phyloP scores from a whole-genome alignment of 345 rosid species.

The Geranium brycei region DNA sequence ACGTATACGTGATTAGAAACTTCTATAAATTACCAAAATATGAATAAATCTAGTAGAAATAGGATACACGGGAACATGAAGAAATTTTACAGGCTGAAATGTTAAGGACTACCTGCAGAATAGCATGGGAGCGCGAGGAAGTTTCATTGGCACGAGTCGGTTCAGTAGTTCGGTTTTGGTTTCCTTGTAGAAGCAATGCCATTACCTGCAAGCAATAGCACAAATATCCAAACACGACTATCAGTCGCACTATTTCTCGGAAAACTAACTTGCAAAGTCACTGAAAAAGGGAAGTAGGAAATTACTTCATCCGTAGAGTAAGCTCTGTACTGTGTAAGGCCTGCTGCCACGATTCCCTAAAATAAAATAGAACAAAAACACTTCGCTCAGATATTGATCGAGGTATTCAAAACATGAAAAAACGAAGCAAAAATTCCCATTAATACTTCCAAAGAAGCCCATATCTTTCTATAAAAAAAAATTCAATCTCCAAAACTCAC shows the following conservation, averaged over 20 bases:
- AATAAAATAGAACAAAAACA: conserved; percentile 6
- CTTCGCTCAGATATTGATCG: not conserved
- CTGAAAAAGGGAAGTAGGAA: conserved; percentile 1
- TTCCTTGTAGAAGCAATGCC: conserved; percentile 85
- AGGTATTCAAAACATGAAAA: too few species aligned
- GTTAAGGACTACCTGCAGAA: conserved; percentile 52
- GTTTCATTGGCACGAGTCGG: conserved; percentile 91
- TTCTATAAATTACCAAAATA: not conserved
- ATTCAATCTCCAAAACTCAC: too few species aligned
- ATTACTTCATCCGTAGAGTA: conserved; percentile 84
- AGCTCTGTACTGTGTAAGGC: conserved; percentile 90
- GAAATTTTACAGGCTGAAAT: too few species aligned
- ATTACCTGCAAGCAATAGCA: conserved; percentile 44
- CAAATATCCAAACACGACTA: conserved; percentile 3
- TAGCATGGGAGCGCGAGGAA: conserved; percentile 92
- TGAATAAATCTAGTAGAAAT: too few species aligned
- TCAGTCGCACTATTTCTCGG: conserved; percentile 6
- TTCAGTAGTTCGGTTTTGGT: conserved; percentile 88
- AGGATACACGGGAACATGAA: too few species aligned
- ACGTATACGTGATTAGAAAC: not conserved
- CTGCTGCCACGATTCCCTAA: conserved; percentile 89
- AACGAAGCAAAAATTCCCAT: not conserved
- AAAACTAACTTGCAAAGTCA: not conserved
- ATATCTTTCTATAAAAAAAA: too few species aligned
- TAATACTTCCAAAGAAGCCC: too few species aligned